These are phyloP conservation scores for Artemisia tridentata DNA, from an alignment of 129 eudicot species.

Conservation along the genomic window DNA sequence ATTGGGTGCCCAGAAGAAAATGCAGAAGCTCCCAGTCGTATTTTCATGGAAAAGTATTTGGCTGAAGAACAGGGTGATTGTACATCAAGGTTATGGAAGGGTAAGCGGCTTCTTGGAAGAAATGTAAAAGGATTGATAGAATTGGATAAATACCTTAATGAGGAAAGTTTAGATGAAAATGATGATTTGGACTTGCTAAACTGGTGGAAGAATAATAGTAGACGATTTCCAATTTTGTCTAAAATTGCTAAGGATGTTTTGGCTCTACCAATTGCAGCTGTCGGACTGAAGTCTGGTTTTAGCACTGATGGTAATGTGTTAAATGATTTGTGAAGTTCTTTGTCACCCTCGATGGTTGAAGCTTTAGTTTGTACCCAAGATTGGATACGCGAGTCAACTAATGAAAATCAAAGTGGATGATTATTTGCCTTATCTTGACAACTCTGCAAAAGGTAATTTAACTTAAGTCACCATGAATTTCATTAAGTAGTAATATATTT, in stretches of 20 bases:
- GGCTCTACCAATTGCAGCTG: background rate
- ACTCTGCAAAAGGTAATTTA: constrained; percentile 7
- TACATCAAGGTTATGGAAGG: too few relatives aligned
- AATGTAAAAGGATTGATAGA: background rate
- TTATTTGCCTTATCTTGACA: background rate
- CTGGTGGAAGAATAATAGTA: constrained; percentile 11
- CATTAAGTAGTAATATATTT: background rate
- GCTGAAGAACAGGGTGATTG: too few relatives aligned
- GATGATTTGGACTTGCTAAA: background rate
- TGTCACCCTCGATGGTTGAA: constrained; percentile 14
- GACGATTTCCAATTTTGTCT: constrained; percentile 3
- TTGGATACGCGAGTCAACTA: constrained; percentile 11
- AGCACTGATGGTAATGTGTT: background rate
- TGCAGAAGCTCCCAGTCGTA: too few relatives aligned
- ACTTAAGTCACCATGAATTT: background rate
- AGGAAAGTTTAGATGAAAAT: background rate
- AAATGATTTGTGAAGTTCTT: constrained; percentile 8
- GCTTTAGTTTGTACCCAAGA: constrained; percentile 14
- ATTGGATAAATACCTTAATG: constrained; percentile 7
- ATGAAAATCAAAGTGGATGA: background rate
- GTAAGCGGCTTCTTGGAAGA: too few relatives aligned
- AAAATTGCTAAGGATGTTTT: constrained; percentile 25
- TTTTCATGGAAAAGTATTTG: too few relatives aligned
- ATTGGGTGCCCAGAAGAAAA: background rate
- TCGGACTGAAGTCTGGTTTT: background rate